Evolutionary conservation across 2,329 filamentous ascomycete genomes (phyloP).

Genomic region (Erysiphe pulchra): DNA sequence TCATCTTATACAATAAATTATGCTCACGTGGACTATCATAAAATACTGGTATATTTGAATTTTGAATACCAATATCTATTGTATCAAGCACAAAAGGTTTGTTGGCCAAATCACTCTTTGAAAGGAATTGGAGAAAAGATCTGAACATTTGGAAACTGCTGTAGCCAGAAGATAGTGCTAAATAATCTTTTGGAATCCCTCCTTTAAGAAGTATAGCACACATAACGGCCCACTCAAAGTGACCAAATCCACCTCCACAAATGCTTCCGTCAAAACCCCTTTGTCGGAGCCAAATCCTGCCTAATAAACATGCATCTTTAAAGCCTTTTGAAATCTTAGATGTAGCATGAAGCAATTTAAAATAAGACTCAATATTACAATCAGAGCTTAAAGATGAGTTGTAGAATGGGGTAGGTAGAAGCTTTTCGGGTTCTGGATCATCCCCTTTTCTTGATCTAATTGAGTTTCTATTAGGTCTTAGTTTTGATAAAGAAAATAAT

Average conservation of each 20-base stretch:
- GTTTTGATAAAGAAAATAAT: conserved; percentile 45
- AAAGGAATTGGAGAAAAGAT: conserved; percentile 68
- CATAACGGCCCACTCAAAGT: conserved; percentile 72
- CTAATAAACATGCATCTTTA: conserved; percentile 62
- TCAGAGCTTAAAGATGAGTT: conserved; percentile 69
- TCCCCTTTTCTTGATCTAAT: conserved; percentile 30
- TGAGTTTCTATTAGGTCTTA: conserved; percentile 42
- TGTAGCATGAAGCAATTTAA: conserved; percentile 48
- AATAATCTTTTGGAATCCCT: conserved; percentile 45
- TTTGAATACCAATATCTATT: conserved; percentile 17
- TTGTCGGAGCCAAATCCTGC: conserved; percentile 71
- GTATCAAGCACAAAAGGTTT: conserved; percentile 30
- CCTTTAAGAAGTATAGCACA: conserved; percentile 57
- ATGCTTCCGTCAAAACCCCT: conserved; percentile 49
- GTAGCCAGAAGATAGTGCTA: conserved; percentile 52
- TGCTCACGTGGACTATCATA: conserved; percentile 51
- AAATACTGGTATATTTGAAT: conserved; percentile 35
- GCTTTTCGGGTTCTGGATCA: conserved; percentile 15
- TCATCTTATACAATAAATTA: conserved; percentile 83
- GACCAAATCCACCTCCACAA: conserved; percentile 64
- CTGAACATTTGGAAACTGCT: conserved; percentile 91
- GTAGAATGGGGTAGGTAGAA: conserved; percentile 51
- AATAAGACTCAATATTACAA: conserved; percentile 43
- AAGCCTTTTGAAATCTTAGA: conserved; percentile 32
- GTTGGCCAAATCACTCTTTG: conserved; percentile 42